Evolutionary conservation across 176 grass and related monocot species (phyloP).

Genomic region (Bolboschoenus planiculmis): DNA sequence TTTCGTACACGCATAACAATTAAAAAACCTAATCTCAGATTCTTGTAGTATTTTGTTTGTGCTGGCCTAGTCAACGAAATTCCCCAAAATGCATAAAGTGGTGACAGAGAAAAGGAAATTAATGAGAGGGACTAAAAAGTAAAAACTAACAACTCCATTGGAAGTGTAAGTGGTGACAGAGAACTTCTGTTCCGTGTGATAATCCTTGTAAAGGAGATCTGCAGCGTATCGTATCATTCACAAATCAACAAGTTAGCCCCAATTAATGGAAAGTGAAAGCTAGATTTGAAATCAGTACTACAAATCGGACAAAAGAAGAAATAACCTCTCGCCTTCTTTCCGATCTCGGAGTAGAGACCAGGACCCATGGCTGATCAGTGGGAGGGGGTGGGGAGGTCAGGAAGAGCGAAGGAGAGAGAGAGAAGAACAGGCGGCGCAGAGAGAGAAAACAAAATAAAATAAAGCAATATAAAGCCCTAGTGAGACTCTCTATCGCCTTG

Average conservation of each 20-base stretch:
- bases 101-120: background rate
- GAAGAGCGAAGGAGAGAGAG: background rate
- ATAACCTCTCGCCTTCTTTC: slow-evolving; percentile 40
- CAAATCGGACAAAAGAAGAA: background rate
- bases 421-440: background rate
- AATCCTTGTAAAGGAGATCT: slow-evolving; percentile 44
- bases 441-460: background rate
- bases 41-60: no score
- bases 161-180: slow-evolving; percentile 46
- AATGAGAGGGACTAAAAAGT: background rate
- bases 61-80: no score
- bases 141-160: slow-evolving; percentile 31
- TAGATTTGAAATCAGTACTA: background rate
- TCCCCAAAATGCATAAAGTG: no score
- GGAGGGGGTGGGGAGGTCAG: background rate
- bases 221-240: background rate
- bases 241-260: background rate
- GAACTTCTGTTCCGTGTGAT: slow-evolving; percentile 47
- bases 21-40: no score
- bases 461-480: slow-evolving; percentile 7
- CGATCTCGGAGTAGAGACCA: slow-evolving; percentile 45
- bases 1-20: no score
- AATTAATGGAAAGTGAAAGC: background rate
- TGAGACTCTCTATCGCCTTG: no score
- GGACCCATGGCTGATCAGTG: slow-evolving; percentile 27